Conservation (phyloP, 108 stramenopile genomes). For the Pseudonitzschia delicatissima region DNA sequence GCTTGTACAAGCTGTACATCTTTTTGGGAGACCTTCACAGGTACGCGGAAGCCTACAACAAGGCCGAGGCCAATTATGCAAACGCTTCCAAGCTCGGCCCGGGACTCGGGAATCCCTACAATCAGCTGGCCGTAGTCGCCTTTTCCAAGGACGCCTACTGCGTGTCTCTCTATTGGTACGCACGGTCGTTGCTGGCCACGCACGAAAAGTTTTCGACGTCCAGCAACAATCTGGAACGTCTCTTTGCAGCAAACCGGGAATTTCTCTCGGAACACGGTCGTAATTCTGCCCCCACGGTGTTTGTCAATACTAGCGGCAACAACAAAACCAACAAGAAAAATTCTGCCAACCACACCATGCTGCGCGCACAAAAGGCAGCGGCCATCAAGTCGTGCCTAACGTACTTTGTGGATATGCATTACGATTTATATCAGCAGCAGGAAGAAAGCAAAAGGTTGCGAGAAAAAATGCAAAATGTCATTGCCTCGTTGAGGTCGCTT, state of each 20-base stretch:
- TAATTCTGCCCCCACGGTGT: conserved; percentile 12
- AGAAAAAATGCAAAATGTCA: conserved; percentile 34
- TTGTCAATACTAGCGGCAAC: conserved; percentile 4
- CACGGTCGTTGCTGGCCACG: conserved; percentile 58
- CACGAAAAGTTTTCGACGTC: conserved; percentile 63
- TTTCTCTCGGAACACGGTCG: conserved; percentile 47
- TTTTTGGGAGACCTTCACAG: conserved; percentile 75
- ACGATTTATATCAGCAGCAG: conserved; percentile 30
- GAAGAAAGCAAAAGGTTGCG: background rate
- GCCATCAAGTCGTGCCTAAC: conserved; percentile 48
- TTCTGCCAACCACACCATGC: conserved; percentile 29
- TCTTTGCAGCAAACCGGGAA: conserved; percentile 59
- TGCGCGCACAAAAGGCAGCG: conserved; percentile 34
- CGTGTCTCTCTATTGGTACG: conserved; percentile 72
- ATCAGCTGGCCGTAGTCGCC: conserved; percentile 80
- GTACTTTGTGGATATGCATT: conserved; percentile 72
- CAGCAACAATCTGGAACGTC: conserved; percentile 48
- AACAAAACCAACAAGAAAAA: conserved; percentile 7
- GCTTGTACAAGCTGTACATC: conserved; percentile 53
- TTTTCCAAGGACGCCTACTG: conserved; percentile 48
- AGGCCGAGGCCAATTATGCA: conserved; percentile 58
- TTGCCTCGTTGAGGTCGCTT: conserved; percentile 31
- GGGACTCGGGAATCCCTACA: conserved; percentile 75
- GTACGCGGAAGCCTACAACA: conserved; percentile 43
- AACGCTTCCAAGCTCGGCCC: conserved; percentile 59